Base-by-base conservation (phyloP, 495 filamentous ascomycete species). In the Acidiella bohemica region DNA sequence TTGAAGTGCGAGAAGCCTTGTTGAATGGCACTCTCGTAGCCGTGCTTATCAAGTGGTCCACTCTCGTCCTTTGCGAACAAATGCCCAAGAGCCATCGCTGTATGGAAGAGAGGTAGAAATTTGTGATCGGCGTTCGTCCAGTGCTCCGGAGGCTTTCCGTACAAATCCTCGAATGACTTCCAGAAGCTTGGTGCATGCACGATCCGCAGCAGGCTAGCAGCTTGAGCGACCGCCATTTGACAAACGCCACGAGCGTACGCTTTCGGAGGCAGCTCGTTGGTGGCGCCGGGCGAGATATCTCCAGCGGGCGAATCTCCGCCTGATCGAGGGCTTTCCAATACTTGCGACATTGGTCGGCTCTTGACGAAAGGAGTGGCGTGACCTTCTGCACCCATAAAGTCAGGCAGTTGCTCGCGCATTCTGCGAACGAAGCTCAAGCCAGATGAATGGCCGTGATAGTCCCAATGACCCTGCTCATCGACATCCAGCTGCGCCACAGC, bases 361-460 rank as follows among this genome's bases (percentile, higher is more conserved):
- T 57, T 62, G 34, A 59, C 33, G 43, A 62, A 62, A 8, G 59
- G 57, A 5, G 57, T 54, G n/a, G 49, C 40, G 6, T 50, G 52
- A 6, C 53, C 46, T 3, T 64, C 54, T 0, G 64, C 59, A 0
- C 73, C 74, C 24, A 73, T 61, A 13, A 79, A 47, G 32, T 81
- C 68, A n/a, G 84, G 75, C 43, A 93, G 78, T 55, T 94, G 82
- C 50, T 85, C 81, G 42, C 84, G 76, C 70, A 97, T 75, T 26
- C 81, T 74, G 47, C 73, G 68, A 36, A 94, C 68, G 59, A 93
- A 96, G 43, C 84, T 80, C 32, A 88, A 67, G 0, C 90, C 86
- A 4, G 90, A 97, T 0, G 88, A 94, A 43, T 83, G 83, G 28
- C 90, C 90, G 54, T 90, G 82, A 51, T 93, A 97, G 55, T 95